Evolutionary conservation across 2,329 filamentous ascomycete genomes (phyloP), one percentile per base, ranked within the genome.

Genomic region (Penicillium sp.): DNA sequence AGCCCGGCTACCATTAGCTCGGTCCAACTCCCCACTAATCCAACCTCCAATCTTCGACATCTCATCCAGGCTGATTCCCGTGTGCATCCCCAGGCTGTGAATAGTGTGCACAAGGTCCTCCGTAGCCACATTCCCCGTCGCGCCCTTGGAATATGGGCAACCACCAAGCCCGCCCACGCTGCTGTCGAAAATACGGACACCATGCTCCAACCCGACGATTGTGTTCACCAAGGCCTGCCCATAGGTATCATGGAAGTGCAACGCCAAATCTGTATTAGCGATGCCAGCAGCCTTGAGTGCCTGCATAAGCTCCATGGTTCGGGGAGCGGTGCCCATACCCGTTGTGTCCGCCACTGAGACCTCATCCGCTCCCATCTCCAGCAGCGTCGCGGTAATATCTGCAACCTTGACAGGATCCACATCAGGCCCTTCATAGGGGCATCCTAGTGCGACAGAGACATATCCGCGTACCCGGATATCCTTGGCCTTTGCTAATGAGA

Each of bases 191-290:
- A 79, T 79, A 33, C 81, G 69, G 21, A 84, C 75, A 3, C 81
- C 81, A 59, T 82, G 77, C 59, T 84, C 81, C 10, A 84, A 65
- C 2, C 76, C 78, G 0, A 84, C 78, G 10, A 83, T 72, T 0
- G 78, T 78, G 53, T 84, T 84, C 9, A 83, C 77, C 39, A 84
- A 64, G 2, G 81, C 81, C 61, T 82, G 79, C 2, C 81, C 81
- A 57, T 82, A 84, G 0, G 81, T 84, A 57, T 84, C 81, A 57
- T 84, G 81, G 61, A 84, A 84, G 61, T 84, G 81, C 50, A 84
- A 67, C 1, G 80, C 81, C 9, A 84, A 59, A 53, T 84, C 81
- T 33, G 74, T 75, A 46, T 73, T 77, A 45, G 77, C 74, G 44
- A 84, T 76, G 0, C 81, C 81, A 1, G 81, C 80, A 17, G 79